Evolutionary conservation across 352 stramenopile species (phyloP), one percentile per base, ranked within the genome.

Genomic region (Phytopythium helicoides): DNA sequence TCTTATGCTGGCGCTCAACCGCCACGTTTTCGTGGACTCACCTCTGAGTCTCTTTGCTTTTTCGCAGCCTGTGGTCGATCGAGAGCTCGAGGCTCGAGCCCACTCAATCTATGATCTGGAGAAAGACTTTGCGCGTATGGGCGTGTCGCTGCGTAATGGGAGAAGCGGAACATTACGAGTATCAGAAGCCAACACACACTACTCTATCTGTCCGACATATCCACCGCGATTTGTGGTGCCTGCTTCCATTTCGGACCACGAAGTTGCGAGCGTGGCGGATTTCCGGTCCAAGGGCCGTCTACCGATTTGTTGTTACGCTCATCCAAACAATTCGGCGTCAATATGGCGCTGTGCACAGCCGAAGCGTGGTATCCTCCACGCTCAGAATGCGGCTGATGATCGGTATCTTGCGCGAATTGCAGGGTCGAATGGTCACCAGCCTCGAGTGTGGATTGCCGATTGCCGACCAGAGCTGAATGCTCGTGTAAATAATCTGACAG

Each of bases 401-500:
- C 63, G 73, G n/a, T 89, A 92, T 58, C 58, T 94, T 44, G 64
- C 71, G 33, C 65, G 73, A 21, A 79, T 95, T 48, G 78, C 67
- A 10, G 18, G 31, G 37, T 59, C 62, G 18, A 72, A 87, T 50
- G 35, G 66, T 39, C 62, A 76, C 36, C 73, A 83, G 19, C 55
- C 52, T 19, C 72, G 67, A 37, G 73, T 94, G 11, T 92, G 85
- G 80, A 96, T 98, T 47, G 82, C 92, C 4, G 92, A 97, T 55
- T 95, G 86, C 38, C 81, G 91, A 3, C 87, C 86, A 6, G 86
- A 95, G 54, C 70, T 98, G 21, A 97, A 97, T 54, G 87, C 92
- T 3, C 73, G 85, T 14, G 88, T 86, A 23, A 98, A 97, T 58
- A 92, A 92, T 38, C 63, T 96, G 35, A 94, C 85, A 0, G 92